Evolutionary conservation across 768 basidiomycete genomes (phyloP), one percentile per base, ranked within the genome.

Genomic region (Leucocoprinus sp.): DNA sequence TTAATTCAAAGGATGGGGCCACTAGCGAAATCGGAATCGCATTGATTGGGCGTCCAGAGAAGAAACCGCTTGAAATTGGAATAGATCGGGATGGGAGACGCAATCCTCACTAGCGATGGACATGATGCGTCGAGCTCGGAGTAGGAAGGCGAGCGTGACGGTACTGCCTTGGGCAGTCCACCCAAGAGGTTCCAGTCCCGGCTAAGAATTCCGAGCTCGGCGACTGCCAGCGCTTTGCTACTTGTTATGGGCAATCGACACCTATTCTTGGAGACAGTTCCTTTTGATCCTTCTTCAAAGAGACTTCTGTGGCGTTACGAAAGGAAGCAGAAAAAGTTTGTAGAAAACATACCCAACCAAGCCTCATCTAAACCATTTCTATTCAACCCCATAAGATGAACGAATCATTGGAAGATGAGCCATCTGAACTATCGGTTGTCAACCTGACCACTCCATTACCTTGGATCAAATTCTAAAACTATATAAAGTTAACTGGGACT

Each of bases 51-150:
- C 37, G 44, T 17, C 37, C 36, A 0, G 37, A 45, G 34, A 40
- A 34, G 41, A 42, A 45, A 23, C 8, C 40, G 12, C 41, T 41
- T 15, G 37, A 50, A 12, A 48, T 41, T 21, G 43, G 27, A 31
- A 40, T 22, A 26, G 11, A 31, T 15, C 18, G 19, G 24, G 35
- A 14, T 15, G n/a, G n/a, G n/a, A n/a, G n/a, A n/a, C n/a, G n/a
- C n/a, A n/a, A n/a, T n/a, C n/a, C n/a, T n/a, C n/a, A 37, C n/a
- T 17, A 37, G 41, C 9, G 35, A 49, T 37, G 40, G 15, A 12
- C 24, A 45, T 45, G 43, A 50, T 28, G 38, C 43, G 26, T 42
- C 35, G 5, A 41, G 29, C 27, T 42, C 37, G 40, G 34, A 47
- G 37, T 43, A 50, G 17, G 42, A 41, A 21, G 40, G 43, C 22